Base-by-base conservation (phyloP, 768 basidiomycete genomes). In the Tulasnella sp. region DNA sequence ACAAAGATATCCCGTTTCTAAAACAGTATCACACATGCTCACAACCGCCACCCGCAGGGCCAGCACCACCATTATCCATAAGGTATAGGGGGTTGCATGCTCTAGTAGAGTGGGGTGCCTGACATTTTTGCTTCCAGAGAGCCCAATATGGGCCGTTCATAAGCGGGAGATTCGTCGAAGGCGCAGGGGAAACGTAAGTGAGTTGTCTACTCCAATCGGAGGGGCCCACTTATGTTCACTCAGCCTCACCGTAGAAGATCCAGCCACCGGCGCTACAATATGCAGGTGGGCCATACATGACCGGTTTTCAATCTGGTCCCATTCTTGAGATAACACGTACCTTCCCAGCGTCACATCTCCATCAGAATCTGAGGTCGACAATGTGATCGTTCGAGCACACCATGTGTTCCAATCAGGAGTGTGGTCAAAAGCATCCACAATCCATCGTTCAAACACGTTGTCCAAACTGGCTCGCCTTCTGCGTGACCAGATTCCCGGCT, bases 391-490 rank as follows among this genome's bases (percentile, higher is more conserved):
- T 52, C 71, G 72, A 29, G 85, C 86, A 0, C 79, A 89, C 51
- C 67, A 71, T 3, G 75, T 71, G 3, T 90, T 84, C 67, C 71
- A 79, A 43, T 80, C 82, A 1, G 88, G 88, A 1, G 68, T 78
- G 38, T 91, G 89, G 89, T 87, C 88, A 10, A 78, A 72, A 65
- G 72, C 82, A 3, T 70, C 86, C 4, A 69, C 76, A 1, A 66
- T 80, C 0, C 68, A 78, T 34, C 85, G 89, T 45, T 83, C 88
- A 5, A 76, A 74, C 61, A 77, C 85, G 17, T 76, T 91, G 4
- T 76, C 80, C 2, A 78, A 77, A 45, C 74, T 92, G 34, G 87
- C 88, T 8, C 74, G 80, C 8, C 67, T 76, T 4, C 74, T 91
- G 8, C 83, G 84, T 64, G 73, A 74, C 17, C 76, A 73, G 64